Evolutionary conservation across 371 early-diverging fungal genomes (phyloP), one percentile per base, ranked within the genome.

Genomic region (Ecytonucleospora hepatopenaei): DNA sequence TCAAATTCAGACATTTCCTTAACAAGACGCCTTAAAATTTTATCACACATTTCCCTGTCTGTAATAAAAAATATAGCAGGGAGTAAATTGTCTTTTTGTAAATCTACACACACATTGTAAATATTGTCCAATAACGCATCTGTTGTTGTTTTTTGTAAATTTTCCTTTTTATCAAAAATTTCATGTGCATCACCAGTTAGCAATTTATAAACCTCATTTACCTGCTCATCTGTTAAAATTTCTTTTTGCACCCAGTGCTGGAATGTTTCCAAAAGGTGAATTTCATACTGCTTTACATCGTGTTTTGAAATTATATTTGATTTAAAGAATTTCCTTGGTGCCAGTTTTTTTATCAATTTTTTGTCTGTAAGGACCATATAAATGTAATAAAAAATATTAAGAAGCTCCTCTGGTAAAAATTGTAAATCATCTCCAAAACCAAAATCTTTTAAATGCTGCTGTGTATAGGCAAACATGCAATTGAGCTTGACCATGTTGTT

Each of bases 41-140:
- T 67, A 32, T 78, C 80, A 54, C 84, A 78, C n/a, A 75, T 64
- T 31, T 74, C 72, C 34, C 84, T 76, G 65, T 83, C 85, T 47
- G 77, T 81, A 65, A 79, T 79, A 59, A 84, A 84, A 30, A 82
- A 67, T 51, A 84, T 81, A 40, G 80, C 84, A 8, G 84, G 84
- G 0, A 82, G 74, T 70, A 76, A 78, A 46, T 82, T 59, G 33
- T 67, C 49, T 32, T 68, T 61, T 54, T 78, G 71, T 32, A 82
- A 72, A 32, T 62, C 64, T 28, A 67, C 55, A 0, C 67, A 46
- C 16, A 80, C 46, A 30, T 67, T 67, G 12, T 75, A 59, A 2
- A 80, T 69, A 60, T 77, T 72, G 8, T 74, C 68, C 21, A 68
- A 28, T 12, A 80, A 68, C 51, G 75, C 69, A 5, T 71, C 62